Evolutionary conservation across 345 rosid species (phyloP).

Genomic region (Salix dunnii): DNA sequence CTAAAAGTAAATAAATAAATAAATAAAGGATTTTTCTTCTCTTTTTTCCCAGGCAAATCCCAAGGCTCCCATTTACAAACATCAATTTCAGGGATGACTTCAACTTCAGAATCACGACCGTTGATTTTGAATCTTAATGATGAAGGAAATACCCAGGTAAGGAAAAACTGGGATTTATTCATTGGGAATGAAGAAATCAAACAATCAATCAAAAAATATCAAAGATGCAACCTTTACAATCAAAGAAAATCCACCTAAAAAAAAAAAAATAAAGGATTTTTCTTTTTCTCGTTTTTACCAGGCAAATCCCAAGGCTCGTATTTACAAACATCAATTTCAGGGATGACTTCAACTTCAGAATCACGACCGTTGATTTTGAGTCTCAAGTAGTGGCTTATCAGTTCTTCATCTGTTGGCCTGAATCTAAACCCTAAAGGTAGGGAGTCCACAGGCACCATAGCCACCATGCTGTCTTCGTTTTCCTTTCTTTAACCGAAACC

Average conservation of each 20-base stretch:
- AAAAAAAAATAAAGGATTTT: neutral
- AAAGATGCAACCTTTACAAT: conserved; percentile 15
- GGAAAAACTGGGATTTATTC: conserved; percentile 17
- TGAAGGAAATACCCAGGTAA: conserved; percentile 5
- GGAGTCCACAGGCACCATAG: conserved; percentile 43
- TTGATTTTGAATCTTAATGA: conserved; percentile 52
- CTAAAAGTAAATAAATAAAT: neutral
- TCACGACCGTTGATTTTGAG: conserved; percentile 81
- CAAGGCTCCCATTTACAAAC: conserved; percentile 97
- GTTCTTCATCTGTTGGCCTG: conserved; percentile 89
- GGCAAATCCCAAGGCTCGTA: conserved; percentile 99
- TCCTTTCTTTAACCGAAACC: neutral
- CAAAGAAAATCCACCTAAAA: neutral
- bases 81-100: conserved; percentile 78
- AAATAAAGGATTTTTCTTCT: neutral
- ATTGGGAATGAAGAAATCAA: conserved; percentile 20
- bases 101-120: conserved; percentile 73
- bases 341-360: conserved; percentile 71
- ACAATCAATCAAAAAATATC: conserved; percentile 3
- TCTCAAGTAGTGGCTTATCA: conserved; percentile 78
- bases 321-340: conserved; percentile 87
- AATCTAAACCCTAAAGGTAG: conserved; percentile 86
- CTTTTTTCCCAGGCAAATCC: conserved; percentile 70
- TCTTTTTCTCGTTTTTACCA: conserved; percentile 24
- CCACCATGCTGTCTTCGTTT: conserved; percentile 21